Evolutionary conservation across 768 basidiomycete species (phyloP).

Genomic region (Leccinum subtestaceum): DNA sequence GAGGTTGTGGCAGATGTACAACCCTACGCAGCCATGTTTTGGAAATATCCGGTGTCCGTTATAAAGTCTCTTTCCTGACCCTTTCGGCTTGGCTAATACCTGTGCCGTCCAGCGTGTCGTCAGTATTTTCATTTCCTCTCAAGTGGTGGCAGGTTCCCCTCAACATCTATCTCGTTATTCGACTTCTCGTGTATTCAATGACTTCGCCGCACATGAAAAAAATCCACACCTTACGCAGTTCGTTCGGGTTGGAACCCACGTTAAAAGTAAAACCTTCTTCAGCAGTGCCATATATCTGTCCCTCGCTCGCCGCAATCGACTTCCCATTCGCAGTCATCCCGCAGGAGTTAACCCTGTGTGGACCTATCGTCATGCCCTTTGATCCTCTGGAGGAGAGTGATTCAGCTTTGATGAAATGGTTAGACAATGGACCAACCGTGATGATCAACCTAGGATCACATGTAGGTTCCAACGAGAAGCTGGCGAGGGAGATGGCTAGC

Average conservation of each 20-base stretch:
- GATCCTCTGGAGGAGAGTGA: too few relatives aligned
- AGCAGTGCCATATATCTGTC: conserved; percentile 3
- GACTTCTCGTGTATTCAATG: not conserved
- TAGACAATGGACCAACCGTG: too few relatives aligned
- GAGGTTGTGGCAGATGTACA: not conserved
- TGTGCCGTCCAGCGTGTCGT: not conserved
- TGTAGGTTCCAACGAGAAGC: not conserved
- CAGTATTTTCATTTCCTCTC: conserved; percentile 11
- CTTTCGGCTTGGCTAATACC: not conserved
- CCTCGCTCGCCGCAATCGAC: conserved; percentile 3
- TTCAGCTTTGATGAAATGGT: too few relatives aligned
- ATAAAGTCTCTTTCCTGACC: not conserved
- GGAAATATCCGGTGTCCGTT: conserved; percentile 14
- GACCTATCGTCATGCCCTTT: conserved; percentile 1
- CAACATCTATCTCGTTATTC: not conserved
- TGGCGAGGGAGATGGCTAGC: not conserved
- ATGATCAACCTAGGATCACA: conserved; percentile 6
- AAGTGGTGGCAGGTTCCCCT: conserved; percentile 16
- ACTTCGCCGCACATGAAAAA: not conserved
- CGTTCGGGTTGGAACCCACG: not conserved
- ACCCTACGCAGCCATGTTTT: not conserved
- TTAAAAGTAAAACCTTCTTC: not conserved
- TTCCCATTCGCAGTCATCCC: conserved; percentile 6
- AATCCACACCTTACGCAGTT: not conserved
- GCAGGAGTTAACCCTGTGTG: conserved; percentile 3